Evolutionary conservation across 345 rosid genomes (phyloP).

Genomic region (Murraya koenigii): DNA sequence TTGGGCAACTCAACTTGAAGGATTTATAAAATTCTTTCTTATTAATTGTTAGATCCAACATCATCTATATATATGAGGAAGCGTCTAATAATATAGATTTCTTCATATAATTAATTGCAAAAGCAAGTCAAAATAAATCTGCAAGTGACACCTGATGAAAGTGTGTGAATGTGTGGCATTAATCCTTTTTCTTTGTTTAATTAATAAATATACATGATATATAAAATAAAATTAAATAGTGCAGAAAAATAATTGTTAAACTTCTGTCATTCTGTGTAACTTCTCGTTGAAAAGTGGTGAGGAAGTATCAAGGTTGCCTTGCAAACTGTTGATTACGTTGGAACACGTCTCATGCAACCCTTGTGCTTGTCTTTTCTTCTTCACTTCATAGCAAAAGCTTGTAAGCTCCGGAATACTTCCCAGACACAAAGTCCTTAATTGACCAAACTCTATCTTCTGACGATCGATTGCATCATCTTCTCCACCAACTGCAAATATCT

Average conservation of each 20-base stretch:
- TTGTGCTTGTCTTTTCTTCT: not conserved
- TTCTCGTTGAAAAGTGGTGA: not conserved
- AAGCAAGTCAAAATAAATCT: no score
- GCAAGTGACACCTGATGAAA: no score
- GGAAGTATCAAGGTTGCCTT: not conserved
- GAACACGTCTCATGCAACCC: no score
- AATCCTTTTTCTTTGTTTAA: no score
- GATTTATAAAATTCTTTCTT: not conserved
- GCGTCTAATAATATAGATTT: no score
- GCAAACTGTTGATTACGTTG: not conserved
- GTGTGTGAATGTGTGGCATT: no score
- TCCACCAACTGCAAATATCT: slow-evolving; percentile 9
- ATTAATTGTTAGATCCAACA: no score
- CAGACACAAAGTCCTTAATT: not conserved
- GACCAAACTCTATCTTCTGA: not conserved
- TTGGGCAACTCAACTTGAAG: slow-evolving; percentile 21
- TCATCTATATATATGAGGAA: no score
- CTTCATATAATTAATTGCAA: no score
- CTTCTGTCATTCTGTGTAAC: no score
- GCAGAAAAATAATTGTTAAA: not conserved
- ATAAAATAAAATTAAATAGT: not conserved
- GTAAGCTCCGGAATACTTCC: not conserved
- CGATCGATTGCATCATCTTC: not conserved
- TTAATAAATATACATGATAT: no score
- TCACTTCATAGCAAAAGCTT: not conserved